These are phyloP conservation scores for Ganoderma boninense DNA, from an alignment of 1,284 basidiomycete species.

Conservation along the genomic window DNA sequence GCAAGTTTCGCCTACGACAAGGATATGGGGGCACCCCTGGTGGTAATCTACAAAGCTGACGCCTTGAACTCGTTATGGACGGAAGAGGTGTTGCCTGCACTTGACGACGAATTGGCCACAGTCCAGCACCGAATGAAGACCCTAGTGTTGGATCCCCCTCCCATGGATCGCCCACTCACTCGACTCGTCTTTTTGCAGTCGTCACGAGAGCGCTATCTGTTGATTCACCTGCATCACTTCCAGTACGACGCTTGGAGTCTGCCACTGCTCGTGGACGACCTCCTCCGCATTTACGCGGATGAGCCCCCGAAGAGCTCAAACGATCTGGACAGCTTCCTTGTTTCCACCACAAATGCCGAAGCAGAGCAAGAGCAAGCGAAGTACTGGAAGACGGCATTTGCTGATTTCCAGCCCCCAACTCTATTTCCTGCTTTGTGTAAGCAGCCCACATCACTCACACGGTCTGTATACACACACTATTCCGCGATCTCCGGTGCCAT, in stretches of 20 bases:
- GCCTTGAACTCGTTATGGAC: slow-evolving; percentile 29
- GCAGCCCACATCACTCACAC: slow-evolving; percentile 6
- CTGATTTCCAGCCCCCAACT: slow-evolving; percentile 37
- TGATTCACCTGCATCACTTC: slow-evolving; percentile 57
- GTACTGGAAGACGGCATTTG: slow-evolving; percentile 52
- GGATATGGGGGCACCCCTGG: slow-evolving; percentile 39
- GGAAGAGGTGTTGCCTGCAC: slow-evolving; percentile 36
- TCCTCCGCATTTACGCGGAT: slow-evolving; percentile 47
- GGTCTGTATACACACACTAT: slow-evolving; percentile 35
- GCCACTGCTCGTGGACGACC: slow-evolving; percentile 51
- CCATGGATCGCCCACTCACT: slow-evolving; percentile 44
- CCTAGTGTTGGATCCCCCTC: slow-evolving; percentile 46
- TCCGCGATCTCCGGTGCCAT: slow-evolving; percentile 34
- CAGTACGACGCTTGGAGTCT: slow-evolving; percentile 63
- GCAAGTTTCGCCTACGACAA: slow-evolving; percentile 50
- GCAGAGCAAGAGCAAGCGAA: slow-evolving; percentile 43
- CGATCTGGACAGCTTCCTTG: slow-evolving; percentile 46
- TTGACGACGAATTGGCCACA: slow-evolving; percentile 19
- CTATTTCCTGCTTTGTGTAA: slow-evolving; percentile 44
- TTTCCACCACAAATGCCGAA: slow-evolving; percentile 33
- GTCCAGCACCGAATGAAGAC: slow-evolving; percentile 45
- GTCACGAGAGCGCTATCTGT: slow-evolving; percentile 42
- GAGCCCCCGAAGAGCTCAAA: slow-evolving; percentile 38
- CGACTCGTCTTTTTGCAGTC: slow-evolving; percentile 45
- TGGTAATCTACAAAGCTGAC: slow-evolving; percentile 48